These are phyloP conservation scores for Salix dunnii DNA, from an alignment of 345 rosid genomes.

Conservation along the genomic window DNA sequence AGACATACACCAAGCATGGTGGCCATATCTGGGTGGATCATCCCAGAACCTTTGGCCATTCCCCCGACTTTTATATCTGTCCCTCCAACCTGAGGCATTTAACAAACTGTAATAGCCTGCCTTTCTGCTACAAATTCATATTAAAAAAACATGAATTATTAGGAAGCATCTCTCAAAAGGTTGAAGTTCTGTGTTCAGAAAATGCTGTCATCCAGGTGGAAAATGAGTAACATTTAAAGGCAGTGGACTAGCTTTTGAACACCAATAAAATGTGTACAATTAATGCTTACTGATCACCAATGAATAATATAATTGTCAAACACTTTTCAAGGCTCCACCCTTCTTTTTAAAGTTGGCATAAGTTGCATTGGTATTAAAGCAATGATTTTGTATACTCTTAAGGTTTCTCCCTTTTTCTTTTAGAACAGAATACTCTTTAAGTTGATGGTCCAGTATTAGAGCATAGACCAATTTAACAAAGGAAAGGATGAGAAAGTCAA, in stretches of 20 bases:
- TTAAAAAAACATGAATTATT: not conserved
- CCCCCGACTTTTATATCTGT: conserved; percentile 71
- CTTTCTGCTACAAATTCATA: not conserved
- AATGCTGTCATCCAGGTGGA: not conserved
- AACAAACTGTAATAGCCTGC: conserved; percentile 1
- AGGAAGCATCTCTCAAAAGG: not conserved
- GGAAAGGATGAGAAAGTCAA: not conserved
- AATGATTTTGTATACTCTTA: not conserved
- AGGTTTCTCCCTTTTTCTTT: too few species aligned
- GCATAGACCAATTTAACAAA: not conserved
- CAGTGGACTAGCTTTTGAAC: not conserved
- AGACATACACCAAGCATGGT: conserved; percentile 87
- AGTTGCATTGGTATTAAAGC: not conserved
- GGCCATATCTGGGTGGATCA: conserved; percentile 99
- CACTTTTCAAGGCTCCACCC: not conserved
- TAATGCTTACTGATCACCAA: too few species aligned
- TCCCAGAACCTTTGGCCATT: conserved; percentile 98
- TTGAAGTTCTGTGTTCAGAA: not conserved
- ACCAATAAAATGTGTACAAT: not conserved
- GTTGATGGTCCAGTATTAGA: not conserved
- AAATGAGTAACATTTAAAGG: not conserved
- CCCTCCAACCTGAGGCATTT: conserved; percentile 65
- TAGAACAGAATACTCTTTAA: not conserved
- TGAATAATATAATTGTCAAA: not conserved
- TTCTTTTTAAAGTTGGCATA: not conserved